These are phyloP conservation scores for Gossypium aridum DNA, from an alignment of 441 rosid genomes.

Conservation along the genomic window DNA sequence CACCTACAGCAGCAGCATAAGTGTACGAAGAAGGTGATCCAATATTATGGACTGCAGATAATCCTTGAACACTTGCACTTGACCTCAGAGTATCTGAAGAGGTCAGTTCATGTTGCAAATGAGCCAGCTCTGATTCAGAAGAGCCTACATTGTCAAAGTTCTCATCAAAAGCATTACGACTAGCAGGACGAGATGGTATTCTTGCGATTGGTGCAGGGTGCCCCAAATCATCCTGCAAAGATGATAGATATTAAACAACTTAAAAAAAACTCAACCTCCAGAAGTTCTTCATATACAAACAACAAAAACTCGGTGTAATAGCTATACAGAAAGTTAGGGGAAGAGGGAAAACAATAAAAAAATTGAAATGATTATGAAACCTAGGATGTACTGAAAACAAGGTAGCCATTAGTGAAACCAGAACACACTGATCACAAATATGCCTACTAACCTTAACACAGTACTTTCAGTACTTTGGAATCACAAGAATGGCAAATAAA, in stretches of 20 bases:
- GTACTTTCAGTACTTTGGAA: neutral
- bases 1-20: conserved; percentile 78
- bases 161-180: conserved; percentile 75
- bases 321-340: neutral
- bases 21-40: conserved; percentile 52
- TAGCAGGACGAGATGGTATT: conserved; percentile 67
- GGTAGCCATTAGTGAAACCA: neutral
- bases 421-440: neutral
- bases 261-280: neutral
- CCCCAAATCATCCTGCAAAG: conserved; percentile 66
- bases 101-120: conserved; percentile 28
- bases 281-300: neutral
- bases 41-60: conserved; percentile 34
- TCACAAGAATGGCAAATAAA: neutral
- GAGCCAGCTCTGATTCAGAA: conserved; percentile 55
- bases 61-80: conserved; percentile 34
- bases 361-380: neutral
- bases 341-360: neutral
- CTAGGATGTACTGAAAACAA: neutral
- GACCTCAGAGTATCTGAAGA: conserved; percentile 34
- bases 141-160: conserved; percentile 33
- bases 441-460: neutral
- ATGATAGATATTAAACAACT: neutral
- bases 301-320: neutral
- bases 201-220: conserved; percentile 31